phyloP scores from a whole-genome alignment of 345 rosid species.

The Populus ilicifolia region DNA sequence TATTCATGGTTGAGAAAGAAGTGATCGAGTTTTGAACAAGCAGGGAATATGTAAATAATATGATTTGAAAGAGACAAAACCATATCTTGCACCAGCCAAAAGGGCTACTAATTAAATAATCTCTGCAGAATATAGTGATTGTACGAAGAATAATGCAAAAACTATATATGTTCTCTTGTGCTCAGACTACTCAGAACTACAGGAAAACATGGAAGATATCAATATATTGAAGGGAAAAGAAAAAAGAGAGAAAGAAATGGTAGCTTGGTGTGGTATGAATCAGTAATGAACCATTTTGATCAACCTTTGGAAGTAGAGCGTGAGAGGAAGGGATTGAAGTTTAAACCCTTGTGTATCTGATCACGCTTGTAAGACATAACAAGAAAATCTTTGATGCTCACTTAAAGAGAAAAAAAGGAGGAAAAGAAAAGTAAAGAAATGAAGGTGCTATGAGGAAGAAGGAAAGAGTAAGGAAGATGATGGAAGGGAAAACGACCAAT shows the following conservation, averaged over 20 bases:
- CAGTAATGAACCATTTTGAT: background rate
- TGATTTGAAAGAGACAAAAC: constrained; percentile 38
- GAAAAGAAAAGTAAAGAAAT: background rate
- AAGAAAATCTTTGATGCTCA: background rate
- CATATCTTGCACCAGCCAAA: constrained; percentile 32
- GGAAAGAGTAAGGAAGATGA: background rate
- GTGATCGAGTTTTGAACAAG: constrained; percentile 3
- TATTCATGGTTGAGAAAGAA: background rate
- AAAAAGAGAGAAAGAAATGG: background rate
- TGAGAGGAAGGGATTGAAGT: background rate
- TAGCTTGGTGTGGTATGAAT: background rate
- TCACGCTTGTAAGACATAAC: background rate
- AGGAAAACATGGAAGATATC: background rate
- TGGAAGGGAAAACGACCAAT: background rate
- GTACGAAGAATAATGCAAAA: background rate
- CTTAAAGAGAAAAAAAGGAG: background rate
- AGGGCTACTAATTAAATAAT: constrained; percentile 6
- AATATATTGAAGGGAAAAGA: background rate
- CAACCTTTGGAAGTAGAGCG: background rate
- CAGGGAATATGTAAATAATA: background rate
- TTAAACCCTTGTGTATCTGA: background rate
- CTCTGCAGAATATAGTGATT: background rate
- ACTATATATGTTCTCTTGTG: background rate
- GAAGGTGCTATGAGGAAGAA: background rate
- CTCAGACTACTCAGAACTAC: background rate